Evolutionary conservation across 495 filamentous ascomycete genomes (phyloP).

Genomic region (Trichocladium antarcticum): DNA sequence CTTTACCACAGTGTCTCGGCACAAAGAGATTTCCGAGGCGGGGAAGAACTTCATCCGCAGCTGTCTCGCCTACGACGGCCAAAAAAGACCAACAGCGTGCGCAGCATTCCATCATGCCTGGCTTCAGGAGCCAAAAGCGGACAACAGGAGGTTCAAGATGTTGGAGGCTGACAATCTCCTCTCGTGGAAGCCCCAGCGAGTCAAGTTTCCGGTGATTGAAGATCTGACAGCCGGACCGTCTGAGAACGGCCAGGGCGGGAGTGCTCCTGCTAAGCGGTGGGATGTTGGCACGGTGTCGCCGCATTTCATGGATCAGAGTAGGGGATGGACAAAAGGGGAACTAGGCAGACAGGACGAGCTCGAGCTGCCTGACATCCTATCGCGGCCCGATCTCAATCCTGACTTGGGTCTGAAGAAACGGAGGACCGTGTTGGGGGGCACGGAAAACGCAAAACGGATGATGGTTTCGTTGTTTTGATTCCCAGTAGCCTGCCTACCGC

Average conservation of each 20-base stretch:
- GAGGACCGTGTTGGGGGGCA: not conserved
- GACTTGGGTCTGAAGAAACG: not conserved
- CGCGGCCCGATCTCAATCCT: not conserved
- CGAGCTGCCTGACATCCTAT: not conserved
- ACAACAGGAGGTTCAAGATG: slow-evolving; percentile 44
- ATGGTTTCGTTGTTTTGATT: not conserved
- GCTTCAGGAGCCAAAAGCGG: slow-evolving; percentile 26
- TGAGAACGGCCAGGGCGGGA: not conserved
- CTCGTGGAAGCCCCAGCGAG: slow-evolving; percentile 14
- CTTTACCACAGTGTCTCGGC: slow-evolving; percentile 52
- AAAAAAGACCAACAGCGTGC: slow-evolving; percentile 60
- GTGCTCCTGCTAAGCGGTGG: not conserved
- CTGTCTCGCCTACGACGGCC: slow-evolving; percentile 68
- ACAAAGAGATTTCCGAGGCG: slow-evolving; percentile 54
- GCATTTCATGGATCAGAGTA: not conserved
- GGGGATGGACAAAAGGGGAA: too few relatives aligned
- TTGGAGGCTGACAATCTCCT: slow-evolving; percentile 7
- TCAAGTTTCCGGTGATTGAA: slow-evolving; percentile 13
- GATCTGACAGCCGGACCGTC: not conserved
- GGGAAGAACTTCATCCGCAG: slow-evolving; percentile 62
- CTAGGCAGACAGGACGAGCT: not conserved
- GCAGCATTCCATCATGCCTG: slow-evolving; percentile 62
- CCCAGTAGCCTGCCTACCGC: too few relatives aligned
- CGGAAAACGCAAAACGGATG: not conserved
- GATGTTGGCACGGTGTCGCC: not conserved